These are phyloP conservation scores for Castanopsis chinensis DNA, from an alignment of 306 rosid genomes.

Conservation along the genomic window DNA sequence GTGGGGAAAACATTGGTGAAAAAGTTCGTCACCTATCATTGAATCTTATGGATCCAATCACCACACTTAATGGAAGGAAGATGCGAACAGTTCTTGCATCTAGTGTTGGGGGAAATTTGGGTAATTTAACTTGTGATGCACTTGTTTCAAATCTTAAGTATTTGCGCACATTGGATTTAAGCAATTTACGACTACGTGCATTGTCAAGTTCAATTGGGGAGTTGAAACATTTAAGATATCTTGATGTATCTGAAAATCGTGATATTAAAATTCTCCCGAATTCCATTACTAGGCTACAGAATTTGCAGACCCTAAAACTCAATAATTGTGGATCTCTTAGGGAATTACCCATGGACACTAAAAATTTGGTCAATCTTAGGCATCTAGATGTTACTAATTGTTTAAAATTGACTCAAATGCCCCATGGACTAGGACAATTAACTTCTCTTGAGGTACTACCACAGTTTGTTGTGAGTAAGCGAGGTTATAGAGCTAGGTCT, in stretches of 20 bases:
- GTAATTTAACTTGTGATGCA: no score
- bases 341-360: not conserved
- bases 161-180: constrained; percentile 18
- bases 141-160: not conserved
- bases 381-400: not conserved
- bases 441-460: not conserved
- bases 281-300: not conserved
- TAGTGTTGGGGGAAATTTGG: not conserved
- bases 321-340: not conserved
- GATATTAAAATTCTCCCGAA: not conserved
- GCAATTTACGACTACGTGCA: not conserved
- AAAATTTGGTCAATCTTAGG: not conserved
- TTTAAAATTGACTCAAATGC: not conserved
- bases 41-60: not conserved
- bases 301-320: constrained; percentile 8
- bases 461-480: not conserved
- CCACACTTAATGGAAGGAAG: not conserved
- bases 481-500: not conserved
- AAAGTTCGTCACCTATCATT: no score
- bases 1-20: no score
- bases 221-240: not conserved
- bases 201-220: not conserved
- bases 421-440: not conserved
- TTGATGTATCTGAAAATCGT: constrained; percentile 6
- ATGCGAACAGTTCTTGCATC: not conserved